These are phyloP conservation scores for Echeveria elegans DNA, from an alignment of 164 flowering plant species.

Conservation along the genomic window DNA sequence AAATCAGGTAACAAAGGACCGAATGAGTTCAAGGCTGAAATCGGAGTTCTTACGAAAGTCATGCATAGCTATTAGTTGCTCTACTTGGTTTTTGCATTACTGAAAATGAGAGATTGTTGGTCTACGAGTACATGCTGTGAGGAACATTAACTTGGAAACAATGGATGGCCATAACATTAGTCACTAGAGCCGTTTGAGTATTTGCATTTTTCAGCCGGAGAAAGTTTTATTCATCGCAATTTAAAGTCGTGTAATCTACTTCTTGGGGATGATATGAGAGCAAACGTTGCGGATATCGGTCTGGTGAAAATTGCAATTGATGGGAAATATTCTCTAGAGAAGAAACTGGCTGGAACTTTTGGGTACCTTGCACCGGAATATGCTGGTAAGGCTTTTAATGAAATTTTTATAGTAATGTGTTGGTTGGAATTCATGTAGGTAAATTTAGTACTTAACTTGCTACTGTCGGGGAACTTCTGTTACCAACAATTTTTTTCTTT, in stretches of 20 bases:
- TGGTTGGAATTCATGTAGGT: neutral
- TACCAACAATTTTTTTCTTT: too few species aligned
- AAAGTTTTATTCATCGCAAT: constrained; percentile 49
- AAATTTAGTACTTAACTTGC: neutral
- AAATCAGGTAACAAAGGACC: constrained; percentile 29
- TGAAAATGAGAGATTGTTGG: constrained; percentile 39
- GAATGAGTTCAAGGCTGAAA: constrained; percentile 48
- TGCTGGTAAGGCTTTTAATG: constrained; percentile 30
- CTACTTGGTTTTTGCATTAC: constrained; percentile 35
- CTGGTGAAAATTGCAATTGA: constrained; percentile 47
- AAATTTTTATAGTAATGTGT: too few species aligned
- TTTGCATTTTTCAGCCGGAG: constrained; percentile 45
- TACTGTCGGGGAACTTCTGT: too few species aligned
- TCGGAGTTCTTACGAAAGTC: constrained; percentile 41
- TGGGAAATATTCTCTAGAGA: constrained; percentile 40
- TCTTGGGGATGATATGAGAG: constrained; percentile 43
- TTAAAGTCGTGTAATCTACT: constrained; percentile 45
- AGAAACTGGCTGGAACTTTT: constrained; percentile 47
- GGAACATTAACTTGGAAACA: constrained; percentile 47
- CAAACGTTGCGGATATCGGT: constrained; percentile 52
- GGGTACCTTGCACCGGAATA: constrained; percentile 62
- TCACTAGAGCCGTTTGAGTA: constrained; percentile 37
- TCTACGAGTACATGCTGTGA: constrained; percentile 50
- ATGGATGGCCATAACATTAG: too few species aligned
- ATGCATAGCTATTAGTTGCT: constrained; percentile 50